These are phyloP conservation scores for Artemisia tridentata DNA, from an alignment of 129 eudicot species.

Conservation along the genomic window DNA sequence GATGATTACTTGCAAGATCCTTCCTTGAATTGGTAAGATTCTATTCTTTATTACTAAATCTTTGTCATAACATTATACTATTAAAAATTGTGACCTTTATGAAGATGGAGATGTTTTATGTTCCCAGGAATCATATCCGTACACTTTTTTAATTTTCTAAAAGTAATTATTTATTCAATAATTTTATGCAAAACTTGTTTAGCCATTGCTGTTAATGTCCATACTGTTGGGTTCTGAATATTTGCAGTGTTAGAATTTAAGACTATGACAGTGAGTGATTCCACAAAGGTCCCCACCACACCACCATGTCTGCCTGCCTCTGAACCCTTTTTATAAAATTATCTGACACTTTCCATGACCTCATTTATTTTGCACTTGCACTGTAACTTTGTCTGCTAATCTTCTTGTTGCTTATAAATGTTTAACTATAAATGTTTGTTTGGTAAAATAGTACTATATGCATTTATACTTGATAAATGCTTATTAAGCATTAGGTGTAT, in stretches of 20 bases:
- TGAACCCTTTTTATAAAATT: not conserved
- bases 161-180: not conserved
- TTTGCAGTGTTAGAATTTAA: constrained; percentile 25
- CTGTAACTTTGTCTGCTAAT: not conserved
- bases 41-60: not conserved
- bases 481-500: too few species aligned
- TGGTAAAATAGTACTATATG: not conserved
- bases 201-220: constrained; percentile 22
- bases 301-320: constrained; percentile 16
- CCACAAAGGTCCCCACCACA: constrained; percentile 36
- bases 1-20: constrained; percentile 18
- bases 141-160: not conserved
- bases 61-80: not conserved
- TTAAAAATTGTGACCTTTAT: not conserved
- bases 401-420: constrained; percentile 12
- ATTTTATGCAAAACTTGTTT: constrained; percentile 12
- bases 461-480: too few species aligned
- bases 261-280: too few species aligned
- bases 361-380: constrained; percentile 13
- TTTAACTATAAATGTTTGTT: not conserved
- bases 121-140: constrained; percentile 34
- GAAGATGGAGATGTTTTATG: constrained; percentile 38
- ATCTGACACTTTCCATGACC: constrained; percentile 13
- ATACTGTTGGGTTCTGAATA: constrained; percentile 34
- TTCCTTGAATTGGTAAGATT: constrained; percentile 29